Percentiles rank a stretch among this genome's conserved stretches.
Conservation (phyloP, 2,329 filamentous ascomycete species). For the Arthroderma uncinatum region DNA sequence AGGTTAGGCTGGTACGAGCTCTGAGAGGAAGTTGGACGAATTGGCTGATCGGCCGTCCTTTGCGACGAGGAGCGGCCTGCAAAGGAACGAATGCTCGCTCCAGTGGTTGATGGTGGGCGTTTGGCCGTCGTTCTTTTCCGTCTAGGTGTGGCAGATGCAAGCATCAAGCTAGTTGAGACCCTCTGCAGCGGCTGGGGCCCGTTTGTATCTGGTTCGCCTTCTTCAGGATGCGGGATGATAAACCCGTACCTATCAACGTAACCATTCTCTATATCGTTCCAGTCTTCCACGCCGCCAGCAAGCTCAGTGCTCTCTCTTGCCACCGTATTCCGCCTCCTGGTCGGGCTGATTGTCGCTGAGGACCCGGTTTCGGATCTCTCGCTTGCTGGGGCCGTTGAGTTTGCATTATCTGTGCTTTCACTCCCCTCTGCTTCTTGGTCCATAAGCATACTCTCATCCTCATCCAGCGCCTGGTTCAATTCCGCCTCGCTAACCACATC, state of each 20-base stretch:
- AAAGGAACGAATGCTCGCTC: conserved; percentile 36
- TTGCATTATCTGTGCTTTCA: conserved; percentile 11
- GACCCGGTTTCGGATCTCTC: conserved; percentile 22
- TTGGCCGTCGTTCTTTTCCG: conserved; percentile 41
- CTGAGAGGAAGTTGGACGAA: conserved; percentile 37
- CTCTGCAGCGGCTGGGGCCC: conserved; percentile 42
- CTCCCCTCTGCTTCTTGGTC: not conserved
- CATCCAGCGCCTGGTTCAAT: conserved; percentile 27
- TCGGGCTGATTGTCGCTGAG: conserved; percentile 15
- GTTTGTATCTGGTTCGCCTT: conserved; percentile 21
- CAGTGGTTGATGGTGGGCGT: conserved; percentile 38
- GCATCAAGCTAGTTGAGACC: conserved; percentile 48
- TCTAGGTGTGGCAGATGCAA: conserved; percentile 46
- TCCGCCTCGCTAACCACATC: conserved; percentile 41
- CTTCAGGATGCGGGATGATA: conserved; percentile 38
- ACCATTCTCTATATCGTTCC: conserved; percentile 48
- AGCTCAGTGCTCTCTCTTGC: conserved; percentile 45
- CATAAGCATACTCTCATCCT: conserved; percentile 28
- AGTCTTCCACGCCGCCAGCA: conserved; percentile 55
- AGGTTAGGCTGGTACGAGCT: conserved; percentile 35
- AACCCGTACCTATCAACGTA: conserved; percentile 57
- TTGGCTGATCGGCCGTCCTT: conserved; percentile 34
- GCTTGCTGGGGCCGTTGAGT: conserved; percentile 18
- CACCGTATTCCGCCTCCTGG: conserved; percentile 15
- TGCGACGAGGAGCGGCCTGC: conserved; percentile 30